These are phyloP conservation scores for Drosera capensis DNA, from an alignment of 148 eudicot genomes.

Conservation along the genomic window DNA sequence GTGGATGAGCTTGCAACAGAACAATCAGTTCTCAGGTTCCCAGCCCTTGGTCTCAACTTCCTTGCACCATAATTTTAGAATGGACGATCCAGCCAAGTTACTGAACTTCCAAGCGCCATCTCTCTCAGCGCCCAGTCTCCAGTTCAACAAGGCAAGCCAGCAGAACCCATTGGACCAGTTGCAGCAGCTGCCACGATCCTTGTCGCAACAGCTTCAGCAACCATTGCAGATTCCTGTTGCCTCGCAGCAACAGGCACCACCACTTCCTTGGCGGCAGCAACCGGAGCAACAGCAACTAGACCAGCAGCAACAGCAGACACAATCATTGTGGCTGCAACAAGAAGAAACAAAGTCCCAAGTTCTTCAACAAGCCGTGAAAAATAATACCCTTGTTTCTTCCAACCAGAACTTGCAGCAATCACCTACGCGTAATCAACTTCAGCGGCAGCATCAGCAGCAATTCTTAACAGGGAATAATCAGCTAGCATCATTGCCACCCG, in stretches of 20 bases:
- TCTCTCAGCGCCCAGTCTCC: constrained; percentile 33
- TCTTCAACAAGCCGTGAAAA: constrained; percentile 25
- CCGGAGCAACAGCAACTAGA: constrained; percentile 14
- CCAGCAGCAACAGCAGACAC: no score
- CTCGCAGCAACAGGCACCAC: constrained; percentile 21
- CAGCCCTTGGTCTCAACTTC: constrained; percentile 36
- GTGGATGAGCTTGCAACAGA: constrained; percentile 99
- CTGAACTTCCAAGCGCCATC: constrained; percentile 68
- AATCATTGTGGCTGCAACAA: no score
- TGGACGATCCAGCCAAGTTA: constrained; percentile 72
- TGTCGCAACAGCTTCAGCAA: constrained; percentile 61
- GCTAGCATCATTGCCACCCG: constrained; percentile 35
- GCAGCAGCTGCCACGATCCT: constrained; percentile 34
- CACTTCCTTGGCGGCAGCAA: constrained; percentile 13
- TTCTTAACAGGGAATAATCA: constrained; percentile 26
- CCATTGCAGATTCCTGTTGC: constrained; percentile 22
- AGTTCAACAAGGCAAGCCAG: constrained; percentile 46
- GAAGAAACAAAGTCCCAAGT: constrained; percentile 30
- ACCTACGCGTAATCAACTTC: constrained; percentile 31
- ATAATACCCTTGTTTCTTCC: constrained; percentile 22
- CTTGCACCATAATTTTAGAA: constrained; percentile 25
- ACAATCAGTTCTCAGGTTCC: constrained; percentile 45
- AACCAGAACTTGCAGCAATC: constrained; percentile 37
- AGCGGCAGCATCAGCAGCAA: constrained; percentile 76
- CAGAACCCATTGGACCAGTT: constrained; percentile 39